A percentile compares a stretch with the other conserved stretches of the same genome.
Evolutionary conservation across 345 rosid genomes (phyloP).

Genomic region (Turritis glabra): DNA sequence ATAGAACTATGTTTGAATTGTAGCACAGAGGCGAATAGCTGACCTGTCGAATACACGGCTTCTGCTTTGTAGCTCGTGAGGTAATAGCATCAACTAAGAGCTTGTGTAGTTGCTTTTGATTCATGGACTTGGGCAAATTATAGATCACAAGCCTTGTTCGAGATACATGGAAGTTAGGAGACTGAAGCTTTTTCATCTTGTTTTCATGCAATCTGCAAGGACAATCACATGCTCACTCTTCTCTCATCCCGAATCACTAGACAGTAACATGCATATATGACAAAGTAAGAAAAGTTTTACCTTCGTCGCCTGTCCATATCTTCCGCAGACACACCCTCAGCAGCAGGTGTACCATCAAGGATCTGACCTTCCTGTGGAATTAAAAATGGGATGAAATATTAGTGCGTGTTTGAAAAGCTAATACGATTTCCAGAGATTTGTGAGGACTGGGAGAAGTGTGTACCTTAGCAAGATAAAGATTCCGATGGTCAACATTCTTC

Average conservation of each 20-base stretch:
- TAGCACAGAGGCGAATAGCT: conserved; percentile 12
- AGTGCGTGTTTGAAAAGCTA: neutral
- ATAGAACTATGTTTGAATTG: conserved; percentile 7
- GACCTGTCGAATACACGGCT: conserved; percentile 82
- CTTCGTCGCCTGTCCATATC: conserved; percentile 71
- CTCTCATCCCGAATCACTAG: conserved; percentile 10
- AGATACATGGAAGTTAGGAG: conserved; percentile 93
- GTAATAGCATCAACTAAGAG: conserved; percentile 73
- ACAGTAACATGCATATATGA: conserved; percentile 1
- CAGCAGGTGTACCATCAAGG: conserved; percentile 84
- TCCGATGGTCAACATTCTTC: conserved; percentile 74
- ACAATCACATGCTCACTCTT: conserved; percentile 14
- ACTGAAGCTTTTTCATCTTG: conserved; percentile 80
- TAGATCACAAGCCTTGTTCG: conserved; percentile 75
- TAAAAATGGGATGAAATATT: neutral
- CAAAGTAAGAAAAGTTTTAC: conserved; percentile 40
- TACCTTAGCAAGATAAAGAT: conserved; percentile 89
- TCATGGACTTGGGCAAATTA: conserved; percentile 83
- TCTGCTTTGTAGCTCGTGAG: conserved; percentile 93
- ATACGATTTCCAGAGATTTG: conserved; percentile 3
- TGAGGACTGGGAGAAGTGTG: neutral
- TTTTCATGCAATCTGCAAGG: conserved; percentile 74
- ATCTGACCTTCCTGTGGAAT: conserved; percentile 78
- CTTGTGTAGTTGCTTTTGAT: conserved; percentile 63
- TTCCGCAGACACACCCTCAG: conserved; percentile 78